A percentile compares a stretch with the other conserved stretches of the same genome.
These are phyloP conservation scores for Scorias spongiosa DNA, from an alignment of 2,329 filamentous ascomycete genomes.

Conservation along the genomic window DNA sequence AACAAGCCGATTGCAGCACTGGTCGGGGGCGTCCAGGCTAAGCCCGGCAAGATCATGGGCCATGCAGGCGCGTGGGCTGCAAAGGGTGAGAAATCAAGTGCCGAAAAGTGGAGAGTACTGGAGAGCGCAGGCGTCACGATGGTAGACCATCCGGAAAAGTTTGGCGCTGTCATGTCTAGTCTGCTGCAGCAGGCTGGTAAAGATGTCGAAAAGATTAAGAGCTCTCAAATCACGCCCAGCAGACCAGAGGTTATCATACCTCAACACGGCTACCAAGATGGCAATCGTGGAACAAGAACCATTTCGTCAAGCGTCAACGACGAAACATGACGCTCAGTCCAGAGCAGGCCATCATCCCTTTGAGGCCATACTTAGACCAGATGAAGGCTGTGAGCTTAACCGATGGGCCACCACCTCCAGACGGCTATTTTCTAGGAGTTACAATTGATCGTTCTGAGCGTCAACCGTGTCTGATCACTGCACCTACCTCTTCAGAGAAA, in stretches of 20 bases:
- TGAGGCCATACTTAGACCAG: slow-evolving; percentile 16
- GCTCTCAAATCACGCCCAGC: slow-evolving; percentile 21
- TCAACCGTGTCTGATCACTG: slow-evolving; percentile 49
- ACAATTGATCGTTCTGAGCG: slow-evolving; percentile 48
- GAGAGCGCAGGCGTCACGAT: slow-evolving; percentile 51
- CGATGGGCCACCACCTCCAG: slow-evolving; percentile 12
- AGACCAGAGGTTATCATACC: slow-evolving; percentile 35
- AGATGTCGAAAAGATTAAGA: slow-evolving; percentile 23
- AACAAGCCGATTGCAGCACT: slow-evolving; percentile 63
- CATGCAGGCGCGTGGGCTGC: slow-evolving; percentile 62
- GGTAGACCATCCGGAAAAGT: slow-evolving; percentile 61
- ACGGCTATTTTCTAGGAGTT: slow-evolving; percentile 40
- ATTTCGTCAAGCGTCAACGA: slow-evolving; percentile 10
- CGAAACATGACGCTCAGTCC: slow-evolving; percentile 13
- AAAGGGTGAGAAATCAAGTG: slow-evolving; percentile 48
- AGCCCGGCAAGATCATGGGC: slow-evolving; percentile 54
- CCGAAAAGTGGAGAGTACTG: slow-evolving; percentile 53
- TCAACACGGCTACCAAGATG: slow-evolving; percentile 8
- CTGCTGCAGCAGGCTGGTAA: slow-evolving; percentile 35
- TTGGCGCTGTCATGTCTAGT: slow-evolving; percentile 52
- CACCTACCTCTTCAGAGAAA: slow-evolving; percentile 33
- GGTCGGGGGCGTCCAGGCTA: slow-evolving; percentile 51
- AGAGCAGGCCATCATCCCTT: slow-evolving; percentile 10
- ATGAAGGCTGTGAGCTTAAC: slow-evolving; percentile 13
- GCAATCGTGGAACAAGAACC: slow-evolving; percentile 6